Evolutionary conservation across 2,329 filamentous ascomycete species (phyloP), one percentile per base, ranked within the genome.

Genomic region (Chaetomium sp.): DNA sequence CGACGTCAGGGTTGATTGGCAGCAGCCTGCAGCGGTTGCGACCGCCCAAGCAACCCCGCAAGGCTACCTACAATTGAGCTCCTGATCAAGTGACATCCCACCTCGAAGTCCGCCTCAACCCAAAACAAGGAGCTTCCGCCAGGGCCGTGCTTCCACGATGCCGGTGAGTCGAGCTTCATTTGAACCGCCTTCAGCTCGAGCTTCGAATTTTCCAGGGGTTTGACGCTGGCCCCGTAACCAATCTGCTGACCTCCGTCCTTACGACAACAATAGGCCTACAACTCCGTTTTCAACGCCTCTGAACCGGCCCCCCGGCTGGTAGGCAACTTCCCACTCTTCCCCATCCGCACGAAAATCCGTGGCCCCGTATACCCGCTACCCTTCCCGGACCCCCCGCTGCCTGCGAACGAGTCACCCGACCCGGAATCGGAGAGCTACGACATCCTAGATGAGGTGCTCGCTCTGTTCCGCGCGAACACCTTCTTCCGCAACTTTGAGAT

Each of bases 401-500:
- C 81, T 38, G 76, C 83, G 59, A 66, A 76, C 71, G 81, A 85
- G 72, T 84, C 77, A 65, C 86, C 78, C 66, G 90, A 96, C 71
- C 87, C 91, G 49, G 89, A 94, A 71, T 86, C 84, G 72, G 90
- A 96, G 72, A 91, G 88, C 68, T 97, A 97, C 79, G 94, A 99
- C 76, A 89, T 94, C 60, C 82, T 97, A 54, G 94, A 99, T 75
- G 94, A 99, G 78, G 85, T 95, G 51, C 81, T 99, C 54, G 81
- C 86, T 10, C 82, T 97, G 49, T 99, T 97, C 81, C 89, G 94
- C 62, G 92, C 94, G 67, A 97, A 99, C 78, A 96, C 92, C 58
- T 92, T 99, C 74, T 99, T 97, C 81, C 88, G 94, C 68, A 99
- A 97, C 80, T 99, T 99, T 68, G 94, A 97, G 79, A 95, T 97